A percentile compares a stretch with the other conserved stretches of the same genome.
Conservation (phyloP, 495 filamentous ascomycete genomes). For the Aspergillus heteromorphus region DNA sequence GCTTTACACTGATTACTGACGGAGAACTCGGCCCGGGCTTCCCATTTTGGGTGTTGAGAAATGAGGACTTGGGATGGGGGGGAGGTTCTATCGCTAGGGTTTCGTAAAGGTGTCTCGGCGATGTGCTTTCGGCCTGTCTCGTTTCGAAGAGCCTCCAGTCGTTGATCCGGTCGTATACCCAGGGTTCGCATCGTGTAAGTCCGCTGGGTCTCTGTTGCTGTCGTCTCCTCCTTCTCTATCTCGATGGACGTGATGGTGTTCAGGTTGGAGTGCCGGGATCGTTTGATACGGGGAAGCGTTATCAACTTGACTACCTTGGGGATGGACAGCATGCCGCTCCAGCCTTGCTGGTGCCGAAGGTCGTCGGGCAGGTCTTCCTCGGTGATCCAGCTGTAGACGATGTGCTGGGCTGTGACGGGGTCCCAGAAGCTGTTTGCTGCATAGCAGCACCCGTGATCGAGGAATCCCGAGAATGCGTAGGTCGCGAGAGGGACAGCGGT, state of each 20-base stretch:
- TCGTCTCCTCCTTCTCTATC: no score
- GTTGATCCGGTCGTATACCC: slow-evolving; percentile 25
- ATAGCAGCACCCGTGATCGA: slow-evolving; percentile 35
- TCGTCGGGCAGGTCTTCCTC: slow-evolving; percentile 35
- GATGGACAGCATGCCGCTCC: slow-evolving; percentile 36
- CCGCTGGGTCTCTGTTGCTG: slow-evolving; percentile 10
- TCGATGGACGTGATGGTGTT: slow-evolving; percentile 33
- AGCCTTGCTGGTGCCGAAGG: slow-evolving; percentile 32
- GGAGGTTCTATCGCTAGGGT: neutral
- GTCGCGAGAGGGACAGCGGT: slow-evolving; percentile 13
- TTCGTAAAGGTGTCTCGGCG: neutral
- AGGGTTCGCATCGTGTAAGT: slow-evolving; percentile 32
- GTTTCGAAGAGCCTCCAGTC: slow-evolving; percentile 23
- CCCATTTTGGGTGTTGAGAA: slow-evolving; percentile 27
- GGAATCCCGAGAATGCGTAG: slow-evolving; percentile 28
- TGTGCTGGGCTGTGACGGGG: slow-evolving; percentile 20
- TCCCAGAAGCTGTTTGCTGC: slow-evolving; percentile 39
- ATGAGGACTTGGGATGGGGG: neutral
- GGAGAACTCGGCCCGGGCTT: slow-evolving; percentile 25
- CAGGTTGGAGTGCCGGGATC: slow-evolving; percentile 26
- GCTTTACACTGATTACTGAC: slow-evolving; percentile 21
- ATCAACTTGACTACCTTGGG: slow-evolving; percentile 24
- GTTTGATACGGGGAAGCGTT: slow-evolving; percentile 23
- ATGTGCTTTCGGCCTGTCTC: slow-evolving; percentile 2
- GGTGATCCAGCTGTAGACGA: slow-evolving; percentile 35